These are phyloP conservation scores for Chaetomiaceae sp. DNA, from an alignment of 2,329 filamentous ascomycete species.

Conservation along the genomic window DNA sequence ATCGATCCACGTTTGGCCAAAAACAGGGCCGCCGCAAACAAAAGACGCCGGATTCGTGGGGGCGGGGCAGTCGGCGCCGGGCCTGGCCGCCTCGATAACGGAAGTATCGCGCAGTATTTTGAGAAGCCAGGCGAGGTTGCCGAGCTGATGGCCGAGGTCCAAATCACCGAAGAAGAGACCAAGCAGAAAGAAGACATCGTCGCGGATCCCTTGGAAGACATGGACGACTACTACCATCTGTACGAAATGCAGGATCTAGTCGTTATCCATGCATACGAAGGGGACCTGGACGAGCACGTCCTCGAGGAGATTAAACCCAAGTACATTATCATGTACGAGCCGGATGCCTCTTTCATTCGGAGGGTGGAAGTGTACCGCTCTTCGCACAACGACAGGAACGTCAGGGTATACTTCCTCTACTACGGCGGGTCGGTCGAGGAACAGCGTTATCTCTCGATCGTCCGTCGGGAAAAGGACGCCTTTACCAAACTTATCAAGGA, in stretches of 20 bases:
- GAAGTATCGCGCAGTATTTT: constrained; percentile 71
- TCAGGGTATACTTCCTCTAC: constrained; percentile 94
- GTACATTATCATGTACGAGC: constrained; percentile 98
- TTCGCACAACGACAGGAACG: constrained; percentile 82
- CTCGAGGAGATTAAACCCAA: constrained; percentile 88
- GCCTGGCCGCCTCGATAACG: constrained; percentile 63
- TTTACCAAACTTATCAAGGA: constrained; percentile 95
- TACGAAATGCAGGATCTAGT: constrained; percentile 89
- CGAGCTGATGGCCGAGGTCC: constrained; percentile 74
- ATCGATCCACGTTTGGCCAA: constrained; percentile 52
- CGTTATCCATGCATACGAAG: constrained; percentile 88
- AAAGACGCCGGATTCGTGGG: constrained; percentile 78
- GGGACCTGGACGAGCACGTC: constrained; percentile 93
- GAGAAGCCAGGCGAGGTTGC: constrained; percentile 81
- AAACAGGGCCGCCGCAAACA: constrained; percentile 69
- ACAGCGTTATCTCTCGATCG: constrained; percentile 82
- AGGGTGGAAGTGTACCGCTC: constrained; percentile 93
- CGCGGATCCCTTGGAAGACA: constrained; percentile 77
- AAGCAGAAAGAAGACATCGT: constrained; percentile 70
- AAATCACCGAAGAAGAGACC: constrained; percentile 72
- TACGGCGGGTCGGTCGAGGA: constrained; percentile 94
- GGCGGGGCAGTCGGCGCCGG: constrained; percentile 59
- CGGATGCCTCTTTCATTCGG: constrained; percentile 88
- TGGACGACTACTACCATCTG: constrained; percentile 87
- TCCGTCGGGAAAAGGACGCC: constrained; percentile 92